These are phyloP conservation scores for Hypoxylon cercidicola DNA, from an alignment of 495 filamentous ascomycete species.

Conservation along the genomic window DNA sequence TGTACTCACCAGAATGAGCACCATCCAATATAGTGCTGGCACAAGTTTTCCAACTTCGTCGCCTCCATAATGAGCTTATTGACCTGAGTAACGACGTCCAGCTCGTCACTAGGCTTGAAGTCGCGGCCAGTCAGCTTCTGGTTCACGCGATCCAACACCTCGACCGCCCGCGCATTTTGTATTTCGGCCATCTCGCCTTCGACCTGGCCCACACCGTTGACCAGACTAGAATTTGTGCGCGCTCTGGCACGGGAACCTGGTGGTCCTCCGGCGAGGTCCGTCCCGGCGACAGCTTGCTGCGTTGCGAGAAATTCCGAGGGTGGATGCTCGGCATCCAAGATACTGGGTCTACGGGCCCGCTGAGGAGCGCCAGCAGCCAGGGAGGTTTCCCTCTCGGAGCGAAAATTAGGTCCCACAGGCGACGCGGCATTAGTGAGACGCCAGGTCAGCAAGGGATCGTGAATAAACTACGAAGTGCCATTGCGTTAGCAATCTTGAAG, in stretches of 20 bases:
- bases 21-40: constrained; percentile 99
- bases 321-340: constrained; percentile 71
- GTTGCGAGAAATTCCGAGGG: constrained; percentile 61
- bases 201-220: constrained; percentile 48
- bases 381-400: constrained; percentile 73
- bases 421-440: constrained; percentile 88
- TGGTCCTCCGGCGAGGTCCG: constrained; percentile 57
- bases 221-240: constrained; percentile 63
- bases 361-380: constrained; percentile 54
- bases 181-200: constrained; percentile 70
- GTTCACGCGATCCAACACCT: constrained; percentile 90
- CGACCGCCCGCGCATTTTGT: constrained; percentile 91
- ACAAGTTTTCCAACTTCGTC: constrained; percentile 95
- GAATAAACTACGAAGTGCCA: constrained; percentile 77
- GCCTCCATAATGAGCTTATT: constrained; percentile 94
- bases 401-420: constrained; percentile 78
- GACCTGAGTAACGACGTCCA: constrained; percentile 88
- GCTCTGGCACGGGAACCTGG: constrained; percentile 62
- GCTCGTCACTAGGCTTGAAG: constrained; percentile 77
- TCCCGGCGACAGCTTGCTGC: constrained; percentile 51
- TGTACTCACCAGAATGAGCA: constrained; percentile 85
- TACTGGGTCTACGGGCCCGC: constrained; percentile 70
- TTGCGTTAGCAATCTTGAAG: constrained; percentile 38
- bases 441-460: constrained; percentile 98
- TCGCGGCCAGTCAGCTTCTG: constrained; percentile 88